Conservation (phyloP, 2,329 filamentous ascomycete genomes). For the Alternaria conjuncta region DNA sequence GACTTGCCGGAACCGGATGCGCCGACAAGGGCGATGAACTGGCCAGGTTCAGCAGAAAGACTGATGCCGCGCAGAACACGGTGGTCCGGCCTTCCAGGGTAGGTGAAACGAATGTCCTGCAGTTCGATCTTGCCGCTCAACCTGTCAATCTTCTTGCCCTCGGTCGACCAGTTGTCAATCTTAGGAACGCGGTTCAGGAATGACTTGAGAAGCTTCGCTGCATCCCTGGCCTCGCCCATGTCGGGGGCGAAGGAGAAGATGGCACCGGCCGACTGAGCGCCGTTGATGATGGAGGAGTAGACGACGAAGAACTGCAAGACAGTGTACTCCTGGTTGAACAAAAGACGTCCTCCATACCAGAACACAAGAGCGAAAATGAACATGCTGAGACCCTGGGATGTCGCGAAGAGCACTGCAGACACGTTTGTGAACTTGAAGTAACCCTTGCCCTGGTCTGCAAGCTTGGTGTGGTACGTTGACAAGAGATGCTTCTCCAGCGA, state of each 20-base stretch:
- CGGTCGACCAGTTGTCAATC: conserved; percentile 62
- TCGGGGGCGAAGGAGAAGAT: conserved; percentile 95
- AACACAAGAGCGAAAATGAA: conserved; percentile 47
- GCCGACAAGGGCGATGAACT: conserved; percentile 91
- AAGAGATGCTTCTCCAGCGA: conserved; percentile 87
- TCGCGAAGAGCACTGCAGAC: conserved; percentile 80
- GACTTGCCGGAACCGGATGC: conserved; percentile 93
- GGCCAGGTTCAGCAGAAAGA: conserved; percentile 74
- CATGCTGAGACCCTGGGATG: conserved; percentile 76
- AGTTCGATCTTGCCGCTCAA: conserved; percentile 78
- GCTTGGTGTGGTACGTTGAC: conserved; percentile 71
- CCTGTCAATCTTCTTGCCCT: conserved; percentile 60
- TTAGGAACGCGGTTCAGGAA: conserved; percentile 82
- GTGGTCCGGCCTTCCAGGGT: conserved; percentile 88
- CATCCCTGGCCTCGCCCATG: conserved; percentile 92
- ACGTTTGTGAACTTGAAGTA: conserved; percentile 77
- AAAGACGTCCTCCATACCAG: conserved; percentile 46
- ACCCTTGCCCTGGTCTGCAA: conserved; percentile 71
- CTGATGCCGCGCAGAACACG: conserved; percentile 89
- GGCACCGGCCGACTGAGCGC: conserved; percentile 87
- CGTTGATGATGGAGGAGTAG: conserved; percentile 87
- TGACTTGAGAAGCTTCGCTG: conserved; percentile 78
- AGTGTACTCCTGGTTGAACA: conserved; percentile 57
- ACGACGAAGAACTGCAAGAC: conserved; percentile 93
- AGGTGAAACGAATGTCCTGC: conserved; percentile 90